A percentile compares a stretch with the other conserved stretches of the same genome.
Evolutionary conservation across 495 filamentous ascomycete species (phyloP).

Genomic region (Paragyromitra xinjiangensis): DNA sequence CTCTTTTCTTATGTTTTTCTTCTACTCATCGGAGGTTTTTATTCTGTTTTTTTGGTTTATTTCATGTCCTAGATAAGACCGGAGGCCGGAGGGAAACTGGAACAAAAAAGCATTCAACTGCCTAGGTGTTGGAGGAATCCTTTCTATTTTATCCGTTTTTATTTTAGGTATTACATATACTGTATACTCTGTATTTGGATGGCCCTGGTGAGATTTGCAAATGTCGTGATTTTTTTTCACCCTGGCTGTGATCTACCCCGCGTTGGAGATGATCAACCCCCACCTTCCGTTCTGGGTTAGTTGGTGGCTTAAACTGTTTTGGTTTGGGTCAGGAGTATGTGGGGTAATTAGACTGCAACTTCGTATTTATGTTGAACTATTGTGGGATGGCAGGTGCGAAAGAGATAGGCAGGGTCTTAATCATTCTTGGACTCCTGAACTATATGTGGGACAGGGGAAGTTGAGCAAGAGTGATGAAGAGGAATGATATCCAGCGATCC

Average conservation of each 20-base stretch:
- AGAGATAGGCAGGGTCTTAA: no score
- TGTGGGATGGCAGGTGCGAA: no score
- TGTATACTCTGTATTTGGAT: not conserved
- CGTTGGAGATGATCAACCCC: conserved; percentile 16
- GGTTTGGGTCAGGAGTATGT: no score
- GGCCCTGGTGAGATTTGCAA: not conserved
- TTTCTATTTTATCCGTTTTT: not conserved
- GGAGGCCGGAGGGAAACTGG: not conserved
- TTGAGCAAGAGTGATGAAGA: not conserved
- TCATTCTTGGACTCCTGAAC: not conserved
- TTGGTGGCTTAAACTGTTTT: not conserved
- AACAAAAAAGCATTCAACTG: conserved; percentile 28
- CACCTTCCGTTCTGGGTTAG: conserved; percentile 21
- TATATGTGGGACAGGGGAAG: not conserved
- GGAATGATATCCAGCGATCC: not conserved
- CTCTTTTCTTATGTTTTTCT: conserved; percentile 19
- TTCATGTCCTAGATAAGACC: conserved; percentile 2
- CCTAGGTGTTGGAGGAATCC: conserved; percentile 1
- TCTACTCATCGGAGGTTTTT: not conserved
- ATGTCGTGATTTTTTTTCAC: not conserved
- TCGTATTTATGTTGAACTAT: no score
- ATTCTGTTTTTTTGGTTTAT: conserved; percentile 4
- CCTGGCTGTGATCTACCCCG: not conserved
- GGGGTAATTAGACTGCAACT: no score
- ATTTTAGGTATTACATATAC: not conserved